Evolutionary conservation across 1,284 basidiomycete genomes (phyloP).

Genomic region (Golubevia pallescens): DNA sequence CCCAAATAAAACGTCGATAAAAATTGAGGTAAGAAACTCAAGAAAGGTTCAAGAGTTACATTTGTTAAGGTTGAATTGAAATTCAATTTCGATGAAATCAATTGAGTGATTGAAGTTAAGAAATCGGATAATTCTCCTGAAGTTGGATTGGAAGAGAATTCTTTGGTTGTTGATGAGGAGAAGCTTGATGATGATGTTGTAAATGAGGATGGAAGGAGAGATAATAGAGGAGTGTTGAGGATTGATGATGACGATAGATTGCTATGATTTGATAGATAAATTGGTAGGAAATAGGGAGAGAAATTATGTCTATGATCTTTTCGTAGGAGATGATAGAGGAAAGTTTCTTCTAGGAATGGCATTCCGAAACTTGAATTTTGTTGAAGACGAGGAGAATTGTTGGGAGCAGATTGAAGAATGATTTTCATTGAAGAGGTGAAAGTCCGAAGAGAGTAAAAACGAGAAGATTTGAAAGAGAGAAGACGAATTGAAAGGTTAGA

Average conservation of each 20-base stretch:
- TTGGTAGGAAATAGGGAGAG: slow-evolving; percentile 93
- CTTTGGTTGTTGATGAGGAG: slow-evolving; percentile 1
- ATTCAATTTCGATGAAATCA: background rate
- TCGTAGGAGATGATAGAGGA: slow-evolving; percentile 87
- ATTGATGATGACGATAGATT: background rate
- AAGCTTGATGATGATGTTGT: slow-evolving; percentile 66
- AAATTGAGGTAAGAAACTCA: slow-evolving; percentile 74
- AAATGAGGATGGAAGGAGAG: slow-evolving; percentile 20
- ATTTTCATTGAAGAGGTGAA: too few relatives aligned
- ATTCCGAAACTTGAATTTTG: slow-evolving; percentile 78
- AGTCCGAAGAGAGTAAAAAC: too few relatives aligned
- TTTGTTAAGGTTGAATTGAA: background rate
- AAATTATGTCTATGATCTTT: slow-evolving; percentile 98
- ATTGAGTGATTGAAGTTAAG: slow-evolving; percentile 66
- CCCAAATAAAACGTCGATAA: slow-evolving; percentile 73
- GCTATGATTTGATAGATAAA: slow-evolving; percentile 72
- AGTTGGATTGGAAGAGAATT: slow-evolving; percentile 45
- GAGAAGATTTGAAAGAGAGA: too few relatives aligned
- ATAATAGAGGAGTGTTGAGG: background rate
- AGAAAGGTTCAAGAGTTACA: slow-evolving; percentile 17
- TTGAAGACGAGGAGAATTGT: background rate
- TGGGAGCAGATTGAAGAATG: background rate
- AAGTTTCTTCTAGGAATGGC: slow-evolving; percentile 88
- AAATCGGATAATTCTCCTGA: slow-evolving; percentile 55
- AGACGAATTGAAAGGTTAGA: too few relatives aligned